Evolutionary conservation across 441 rosid genomes (phyloP).

Genomic region (Biscutella laevigata): DNA sequence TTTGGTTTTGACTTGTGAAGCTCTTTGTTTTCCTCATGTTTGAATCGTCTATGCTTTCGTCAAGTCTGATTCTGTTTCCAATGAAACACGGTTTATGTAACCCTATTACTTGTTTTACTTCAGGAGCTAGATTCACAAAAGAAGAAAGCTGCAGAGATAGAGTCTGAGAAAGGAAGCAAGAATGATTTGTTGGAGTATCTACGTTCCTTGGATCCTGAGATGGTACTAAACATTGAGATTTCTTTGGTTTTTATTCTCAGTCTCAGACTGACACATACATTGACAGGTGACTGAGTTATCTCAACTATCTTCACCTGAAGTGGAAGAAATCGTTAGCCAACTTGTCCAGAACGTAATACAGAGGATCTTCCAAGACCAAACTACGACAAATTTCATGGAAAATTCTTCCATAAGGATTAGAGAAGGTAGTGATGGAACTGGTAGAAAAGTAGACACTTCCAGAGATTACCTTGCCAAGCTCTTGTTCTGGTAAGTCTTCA

Average conservation of each 20-base stretch:
- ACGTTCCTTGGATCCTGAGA: conserved; percentile 63
- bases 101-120: conserved; percentile 5
- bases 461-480: conserved; percentile 79
- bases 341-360: conserved; percentile 54
- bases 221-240: conserved; percentile 32
- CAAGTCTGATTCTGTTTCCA: not conserved
- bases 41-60: not conserved
- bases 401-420: conserved; percentile 24
- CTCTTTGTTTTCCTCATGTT: not conserved
- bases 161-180: conserved; percentile 44
- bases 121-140: conserved; percentile 64
- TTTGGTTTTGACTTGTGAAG: not conserved
- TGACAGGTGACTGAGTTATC: conserved; percentile 66
- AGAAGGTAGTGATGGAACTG: conserved; percentile 33
- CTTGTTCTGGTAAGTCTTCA: conserved; percentile 63
- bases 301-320: conserved; percentile 63
- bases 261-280: not conserved
- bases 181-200: conserved; percentile 72
- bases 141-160: conserved; percentile 42
- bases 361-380: conserved; percentile 37
- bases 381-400: conserved; percentile 24
- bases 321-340: conserved; percentile 71
- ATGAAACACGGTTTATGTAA: conserved; percentile 3
- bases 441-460: conserved; percentile 42
- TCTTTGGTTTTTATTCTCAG: not conserved